phyloP scores from a whole-genome alignment of 192 early-diverging fungal genomes.

The Fimicolochytrium jonesii region DNA sequence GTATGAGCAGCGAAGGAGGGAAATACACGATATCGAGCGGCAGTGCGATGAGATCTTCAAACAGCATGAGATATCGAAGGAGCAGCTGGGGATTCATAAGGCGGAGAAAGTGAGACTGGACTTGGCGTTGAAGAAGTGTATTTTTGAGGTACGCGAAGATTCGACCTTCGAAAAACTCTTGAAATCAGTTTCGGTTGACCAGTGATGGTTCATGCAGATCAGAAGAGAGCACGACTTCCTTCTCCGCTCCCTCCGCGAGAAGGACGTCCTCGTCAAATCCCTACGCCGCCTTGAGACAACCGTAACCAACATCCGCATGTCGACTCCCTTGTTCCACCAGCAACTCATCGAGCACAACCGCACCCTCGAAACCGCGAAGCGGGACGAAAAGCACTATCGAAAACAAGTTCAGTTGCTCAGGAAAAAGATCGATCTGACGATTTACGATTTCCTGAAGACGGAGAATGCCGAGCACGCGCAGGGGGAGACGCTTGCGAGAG shows the following conservation, averaged over 20 bases:
- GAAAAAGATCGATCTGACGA: slow-evolving; percentile 45
- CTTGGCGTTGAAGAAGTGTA: slow-evolving; percentile 39
- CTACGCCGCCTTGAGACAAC: slow-evolving; percentile 50
- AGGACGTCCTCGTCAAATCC: slow-evolving; percentile 50
- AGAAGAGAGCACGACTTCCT: slow-evolving; percentile 57
- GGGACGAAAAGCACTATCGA: slow-evolving; percentile 37
- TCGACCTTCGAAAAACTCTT: background rate
- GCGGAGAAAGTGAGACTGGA: slow-evolving; percentile 51
- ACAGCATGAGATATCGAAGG: slow-evolving; percentile 59
- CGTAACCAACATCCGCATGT: slow-evolving; percentile 55
- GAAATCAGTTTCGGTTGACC: background rate
- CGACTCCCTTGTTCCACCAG: slow-evolving; percentile 45
- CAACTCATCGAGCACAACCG: slow-evolving; percentile 42
- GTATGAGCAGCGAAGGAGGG: slow-evolving; percentile 46
- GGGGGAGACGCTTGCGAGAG: slow-evolving; percentile 31
- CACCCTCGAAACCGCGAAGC: slow-evolving; percentile 30
- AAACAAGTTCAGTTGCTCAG: slow-evolving; percentile 38
- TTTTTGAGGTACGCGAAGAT: slow-evolving; percentile 40
- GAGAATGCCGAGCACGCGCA: slow-evolving; percentile 49
- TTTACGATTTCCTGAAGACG: slow-evolving; percentile 50
- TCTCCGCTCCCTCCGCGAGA: slow-evolving; percentile 52
- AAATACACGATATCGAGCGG: slow-evolving; percentile 56
- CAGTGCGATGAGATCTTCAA: slow-evolving; percentile 61
- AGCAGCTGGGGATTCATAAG: slow-evolving; percentile 50
- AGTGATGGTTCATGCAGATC: slow-evolving; percentile 29